Base-by-base conservation (phyloP, 441 rosid genomes). In the Adansonia madagascariensis region DNA sequence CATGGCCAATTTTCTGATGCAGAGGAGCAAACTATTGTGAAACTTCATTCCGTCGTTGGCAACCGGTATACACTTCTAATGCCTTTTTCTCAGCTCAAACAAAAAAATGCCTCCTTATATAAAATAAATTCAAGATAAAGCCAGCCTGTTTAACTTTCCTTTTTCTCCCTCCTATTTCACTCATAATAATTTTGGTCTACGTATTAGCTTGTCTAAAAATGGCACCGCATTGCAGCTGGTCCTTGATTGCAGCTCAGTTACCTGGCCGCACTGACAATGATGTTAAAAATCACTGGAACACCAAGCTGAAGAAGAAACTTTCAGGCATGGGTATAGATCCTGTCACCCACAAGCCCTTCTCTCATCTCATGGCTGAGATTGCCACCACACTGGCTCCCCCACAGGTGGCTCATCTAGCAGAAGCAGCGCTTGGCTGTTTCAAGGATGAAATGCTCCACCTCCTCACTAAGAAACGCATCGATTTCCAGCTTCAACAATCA, bases 401-500 rank as follows among this genome's bases (percentile, higher is more conserved):
- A 0, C 99, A 95, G 68, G 94, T 91, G 75, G 91, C 94, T 85
- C 91, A 92, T 83, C 91, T 95, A 0, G 97, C 98, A 0, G 98
- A 95, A 86, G 99, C 97, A 7, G 97, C 97, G 0, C 94, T 95
- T 1, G 98, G 98, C 46, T 95, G 97, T 89, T 95, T 94, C 82
- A 92, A 95, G 76, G 99, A 94, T 76, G 98, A 95, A 78, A 95
- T 95, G 99, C 97, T 94, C 65, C 99, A 95, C 86, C 94, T 95
- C 78, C 97, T 95, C 70, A 91, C 97, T 64, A 95, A 94, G 91
- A 95, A 91, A 80, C 89, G 92, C 15, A 89, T 94, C 14, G 93
- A 91, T 80, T 90, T 88, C 85, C 97, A 95, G 83, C 87, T 88
- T 75, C 94, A 91, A 76, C 94, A 88, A 81, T 80, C 91, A 8